Base-by-base conservation (phyloP, 805 yeast species). In the Spathaspora passalidarum region DNA sequence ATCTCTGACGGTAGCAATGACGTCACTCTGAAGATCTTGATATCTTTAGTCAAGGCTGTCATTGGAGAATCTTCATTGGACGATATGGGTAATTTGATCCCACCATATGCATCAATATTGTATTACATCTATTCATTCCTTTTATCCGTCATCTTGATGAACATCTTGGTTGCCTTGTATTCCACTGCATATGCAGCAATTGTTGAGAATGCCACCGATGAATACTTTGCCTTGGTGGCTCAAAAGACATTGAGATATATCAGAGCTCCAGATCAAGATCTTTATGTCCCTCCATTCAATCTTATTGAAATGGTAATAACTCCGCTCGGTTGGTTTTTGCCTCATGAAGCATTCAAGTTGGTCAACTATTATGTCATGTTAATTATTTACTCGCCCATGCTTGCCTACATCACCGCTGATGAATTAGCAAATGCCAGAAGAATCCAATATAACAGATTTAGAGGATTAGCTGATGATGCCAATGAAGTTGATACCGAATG, bases 221-320 rank as follows among this genome's bases (percentile, higher is more conserved):
- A 89, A 61, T 89, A 84, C 59, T 77, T 88, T 71, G 95, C 95
- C 0, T 75, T 88, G 44, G 86, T 86, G 53, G 87, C 96, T 3
- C 86, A 86, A 50, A 88, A 89, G 70, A 88, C 95, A 0, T 73
- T 89, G 54, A 75, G 91, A 50, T 89, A 86, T 60, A 81, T 88
- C 44, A 75, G 96, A 55, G 96, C 96, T 0, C 96, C 96, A 0
- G 96, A 89, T 66, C 84, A 81, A 47, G 81, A 86, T 57, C 86
- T 88, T 35, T 89, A 80, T 60, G 90, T 88, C 20, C 92, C 96
- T 4, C 96, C 96, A 4, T 75, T 88, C 52, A 89, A 89, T 61
- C 61, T 89, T 53, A 65, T 89, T 44, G 96, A 89, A 62, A 41
- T 84, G 1, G 23, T 53, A 4, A 50, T 72, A 14, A 42, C 54